Conservation (phyloP, 371 early-diverging fungal species). For the Mucor lusitanicus region DNA sequence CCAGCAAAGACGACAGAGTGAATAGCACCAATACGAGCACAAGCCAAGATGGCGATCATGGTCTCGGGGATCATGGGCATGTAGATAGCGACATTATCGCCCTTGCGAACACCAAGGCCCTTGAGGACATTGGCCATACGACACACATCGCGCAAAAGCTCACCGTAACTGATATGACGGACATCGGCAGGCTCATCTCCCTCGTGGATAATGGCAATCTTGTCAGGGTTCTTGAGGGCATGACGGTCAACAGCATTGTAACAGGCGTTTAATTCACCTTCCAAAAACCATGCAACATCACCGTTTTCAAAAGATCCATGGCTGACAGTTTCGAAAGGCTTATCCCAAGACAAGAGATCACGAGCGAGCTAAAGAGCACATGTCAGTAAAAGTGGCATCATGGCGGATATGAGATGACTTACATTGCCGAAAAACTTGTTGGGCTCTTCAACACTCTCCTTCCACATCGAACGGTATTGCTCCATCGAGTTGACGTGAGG, state of each 20-base stretch:
- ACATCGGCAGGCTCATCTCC: conserved; percentile 84
- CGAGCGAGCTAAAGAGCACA: not conserved
- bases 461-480: conserved; percentile 77
- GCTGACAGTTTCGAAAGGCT: conserved; percentile 71
- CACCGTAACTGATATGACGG: conserved; percentile 79
- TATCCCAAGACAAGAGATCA: conserved; percentile 69
- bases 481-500: conserved; percentile 78
- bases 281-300: conserved; percentile 90
- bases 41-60: conserved; percentile 89
- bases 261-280: conserved; percentile 91
- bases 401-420: conserved; percentile 7
- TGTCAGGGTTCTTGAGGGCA: conserved; percentile 67
- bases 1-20: conserved; percentile 95
- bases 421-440: conserved; percentile 86
- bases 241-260: conserved; percentile 98
- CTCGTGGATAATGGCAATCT: conserved; percentile 89
- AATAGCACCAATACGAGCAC: conserved; percentile 92
- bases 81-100: conserved; percentile 94
- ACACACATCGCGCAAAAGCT: conserved; percentile 81
- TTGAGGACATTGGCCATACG: conserved; percentile 82
- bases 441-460: conserved; percentile 79
- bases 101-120: conserved; percentile 82
- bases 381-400: conserved; percentile 54
- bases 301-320: conserved; percentile 71
- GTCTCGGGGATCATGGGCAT: conserved; percentile 98